Evolutionary conservation across 371 early-diverging fungal species (phyloP), one percentile per base, ranked within the genome.

Genomic region (Syncephalastrum monosporum): DNA sequence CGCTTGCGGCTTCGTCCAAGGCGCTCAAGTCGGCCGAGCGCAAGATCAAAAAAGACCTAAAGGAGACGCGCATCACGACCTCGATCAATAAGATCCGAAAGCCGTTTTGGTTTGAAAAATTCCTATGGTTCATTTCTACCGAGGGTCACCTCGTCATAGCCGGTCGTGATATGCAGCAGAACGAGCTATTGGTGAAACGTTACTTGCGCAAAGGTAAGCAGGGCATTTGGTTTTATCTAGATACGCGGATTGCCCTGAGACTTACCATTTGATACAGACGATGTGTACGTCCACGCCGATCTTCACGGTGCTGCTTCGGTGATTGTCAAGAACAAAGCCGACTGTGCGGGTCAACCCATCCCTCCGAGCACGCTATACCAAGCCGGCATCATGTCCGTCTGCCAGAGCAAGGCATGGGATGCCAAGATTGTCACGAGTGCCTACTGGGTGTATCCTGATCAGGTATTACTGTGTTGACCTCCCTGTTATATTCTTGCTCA

Each of bases 71-170:
- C 57, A 87, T 86, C 21, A 89, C 87, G 5, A 83, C 89, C 0
- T 76, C 87, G 15, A 92, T 94, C 60, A 86, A 82, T 54, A 87
- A 91, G 65, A 85, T 89, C 47, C 91, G 99, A 61, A 95, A 94
- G 59, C 90, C 93, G 3, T 93, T 88, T 48, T 99, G 99, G 99
- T 99, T 99, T 81, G 99, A 99, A 73, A 98, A 98, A 81, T 99
- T 98, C 64, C 62, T 91, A 49, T 99, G 99, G 98, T 99, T 97
- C 67, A 82, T 99, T 27, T 89, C 93, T 4, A 91, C 95, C 0
- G 99, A 99, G 63, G 92, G 93, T 52, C 91, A 91, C 61, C 72
- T 99, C 56, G 90, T 99, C 15, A 84, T 99, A 65, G 97, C 94
- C 29, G 99, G 99, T 43, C 89, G 91, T 46, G 99, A 99, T 77